Percentiles rank a stretch among this genome's conserved stretches.
phyloP scores from a whole-genome alignment of 2,329 filamentous ascomycete genomes.

The Ophiostoma piceae region DNA sequence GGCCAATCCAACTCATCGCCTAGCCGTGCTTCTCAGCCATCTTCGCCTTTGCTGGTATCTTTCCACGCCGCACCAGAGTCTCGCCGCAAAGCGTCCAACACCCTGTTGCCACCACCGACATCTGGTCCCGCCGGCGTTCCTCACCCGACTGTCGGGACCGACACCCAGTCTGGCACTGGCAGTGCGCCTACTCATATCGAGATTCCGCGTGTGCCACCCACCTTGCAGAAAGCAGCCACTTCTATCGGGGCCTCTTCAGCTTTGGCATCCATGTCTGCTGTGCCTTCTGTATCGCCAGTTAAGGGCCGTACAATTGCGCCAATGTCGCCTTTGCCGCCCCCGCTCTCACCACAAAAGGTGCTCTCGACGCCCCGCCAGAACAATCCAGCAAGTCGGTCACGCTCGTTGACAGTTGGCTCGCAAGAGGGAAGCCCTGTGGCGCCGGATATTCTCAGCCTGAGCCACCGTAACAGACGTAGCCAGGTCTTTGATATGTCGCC shows the following conservation, averaged over 20 bases:
- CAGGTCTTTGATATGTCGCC: constrained; percentile 96
- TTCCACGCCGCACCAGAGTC: constrained; percentile 80
- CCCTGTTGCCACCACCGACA: constrained; percentile 66
- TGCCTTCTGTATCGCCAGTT: constrained; percentile 37
- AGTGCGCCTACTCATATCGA: constrained; percentile 53
- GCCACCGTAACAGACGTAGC: constrained; percentile 84
- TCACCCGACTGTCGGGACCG: not conserved
- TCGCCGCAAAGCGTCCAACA: constrained; percentile 85
- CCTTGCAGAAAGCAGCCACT: constrained; percentile 56
- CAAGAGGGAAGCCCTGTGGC: constrained; percentile 78
- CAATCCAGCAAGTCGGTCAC: constrained; percentile 62
- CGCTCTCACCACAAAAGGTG: constrained; percentile 59
- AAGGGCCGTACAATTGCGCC: constrained; percentile 45
- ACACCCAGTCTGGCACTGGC: not conserved
- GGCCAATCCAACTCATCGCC: constrained; percentile 82
- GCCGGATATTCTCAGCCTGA: constrained; percentile 61
- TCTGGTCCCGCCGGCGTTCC: not conserved
- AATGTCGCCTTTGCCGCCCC: constrained; percentile 46
- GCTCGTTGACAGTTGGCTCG: constrained; percentile 89
- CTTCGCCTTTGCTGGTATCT: constrained; percentile 89
- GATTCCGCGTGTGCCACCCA: constrained; percentile 56
- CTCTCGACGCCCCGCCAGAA: constrained; percentile 55
- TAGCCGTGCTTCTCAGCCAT: constrained; percentile 71
- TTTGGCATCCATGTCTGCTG: not conserved
- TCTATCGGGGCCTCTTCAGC: constrained; percentile 42